Evolutionary conservation across 495 filamentous ascomycete genomes (phyloP).

Genomic region (Staphylotrichum longicolle): DNA sequence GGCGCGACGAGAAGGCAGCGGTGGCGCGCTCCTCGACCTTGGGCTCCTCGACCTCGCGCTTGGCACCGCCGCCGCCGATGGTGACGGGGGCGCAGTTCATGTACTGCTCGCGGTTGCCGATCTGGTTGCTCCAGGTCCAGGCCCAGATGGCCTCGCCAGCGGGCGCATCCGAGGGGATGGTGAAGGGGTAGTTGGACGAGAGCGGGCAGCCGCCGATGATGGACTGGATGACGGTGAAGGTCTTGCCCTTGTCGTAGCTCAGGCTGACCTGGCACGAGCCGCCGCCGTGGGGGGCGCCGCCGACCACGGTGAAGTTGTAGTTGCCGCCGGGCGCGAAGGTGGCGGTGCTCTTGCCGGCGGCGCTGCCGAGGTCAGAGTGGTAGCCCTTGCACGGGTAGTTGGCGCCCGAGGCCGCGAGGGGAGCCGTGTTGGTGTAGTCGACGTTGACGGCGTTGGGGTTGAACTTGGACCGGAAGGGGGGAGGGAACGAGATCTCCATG

Average conservation of each 20-base stretch:
- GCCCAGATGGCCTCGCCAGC: conserved; percentile 60
- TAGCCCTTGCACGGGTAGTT: conserved; percentile 71
- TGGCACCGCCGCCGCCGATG: conserved; percentile 44
- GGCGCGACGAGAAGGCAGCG: conserved; percentile 50
- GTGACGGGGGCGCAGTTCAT: conserved; percentile 63
- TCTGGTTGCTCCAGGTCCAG: conserved; percentile 64
- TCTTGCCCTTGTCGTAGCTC: conserved; percentile 59
- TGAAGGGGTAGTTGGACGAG: conserved; percentile 55
- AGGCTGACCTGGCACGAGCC: conserved; percentile 65
- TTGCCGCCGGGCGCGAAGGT: conserved; percentile 55
- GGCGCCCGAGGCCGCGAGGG: conserved; percentile 47
- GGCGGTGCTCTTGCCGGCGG: conserved; percentile 45
- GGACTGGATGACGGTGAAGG: conserved; percentile 64
- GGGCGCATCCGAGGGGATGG: conserved; percentile 60
- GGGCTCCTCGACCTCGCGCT: conserved; percentile 30
- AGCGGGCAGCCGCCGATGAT: conserved; percentile 63
- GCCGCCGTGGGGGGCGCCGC: conserved; percentile 59
- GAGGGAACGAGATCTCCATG: conserved; percentile 58
- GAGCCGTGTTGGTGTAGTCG: conserved; percentile 59
- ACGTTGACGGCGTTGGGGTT: conserved; percentile 49
- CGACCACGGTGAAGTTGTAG: conserved; percentile 58
- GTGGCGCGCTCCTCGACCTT: conserved; percentile 22
- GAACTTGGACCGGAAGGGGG: conserved; percentile 52
- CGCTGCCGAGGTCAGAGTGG: conserved; percentile 49
- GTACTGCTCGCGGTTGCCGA: conserved; percentile 69